Conservation (phyloP, 495 filamentous ascomycete genomes). For the Aspergillus biplanus region DNA sequence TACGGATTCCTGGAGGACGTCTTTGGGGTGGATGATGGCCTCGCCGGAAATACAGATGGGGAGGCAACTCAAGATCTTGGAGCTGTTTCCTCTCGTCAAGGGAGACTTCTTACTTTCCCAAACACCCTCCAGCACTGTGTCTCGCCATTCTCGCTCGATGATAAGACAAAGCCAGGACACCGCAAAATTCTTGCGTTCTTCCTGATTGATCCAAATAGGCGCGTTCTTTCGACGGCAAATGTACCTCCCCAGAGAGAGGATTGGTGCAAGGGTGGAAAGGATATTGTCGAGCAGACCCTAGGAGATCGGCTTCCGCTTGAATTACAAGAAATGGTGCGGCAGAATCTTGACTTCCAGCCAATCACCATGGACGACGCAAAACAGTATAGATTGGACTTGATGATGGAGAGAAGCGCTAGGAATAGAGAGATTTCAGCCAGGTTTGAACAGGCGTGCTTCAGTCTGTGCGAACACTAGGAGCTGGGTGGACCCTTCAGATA, state of each 20-base stretch:
- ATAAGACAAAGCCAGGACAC: constrained; percentile 51
- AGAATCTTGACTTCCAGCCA: constrained; percentile 29
- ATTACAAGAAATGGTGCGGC: constrained; percentile 39
- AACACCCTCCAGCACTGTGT: constrained; percentile 52
- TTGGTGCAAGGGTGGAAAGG: constrained; percentile 27
- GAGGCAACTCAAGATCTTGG: constrained; percentile 32
- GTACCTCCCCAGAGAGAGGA: constrained; percentile 52
- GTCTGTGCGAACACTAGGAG: constrained; percentile 32
- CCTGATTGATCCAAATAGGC: constrained; percentile 52
- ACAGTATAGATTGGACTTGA: constrained; percentile 47
- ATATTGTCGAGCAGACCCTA: constrained; percentile 20
- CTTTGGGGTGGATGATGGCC: no score
- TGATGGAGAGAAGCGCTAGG: constrained; percentile 43
- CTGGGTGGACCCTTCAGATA: neutral
- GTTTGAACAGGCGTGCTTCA: constrained; percentile 25
- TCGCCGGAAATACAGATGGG: no score
- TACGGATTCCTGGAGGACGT: no score
- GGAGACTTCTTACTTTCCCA: constrained; percentile 28
- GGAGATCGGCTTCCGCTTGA: constrained; percentile 38
- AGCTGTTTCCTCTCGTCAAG: constrained; percentile 22
- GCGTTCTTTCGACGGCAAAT: constrained; percentile 53
- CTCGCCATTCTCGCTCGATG: constrained; percentile 45
- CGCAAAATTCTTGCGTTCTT: constrained; percentile 56
- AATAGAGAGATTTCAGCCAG: constrained; percentile 13
- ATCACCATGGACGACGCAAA: constrained; percentile 51